Conservation (phyloP, 768 basidiomycete species). For the Tremella fuciformis region DNA sequence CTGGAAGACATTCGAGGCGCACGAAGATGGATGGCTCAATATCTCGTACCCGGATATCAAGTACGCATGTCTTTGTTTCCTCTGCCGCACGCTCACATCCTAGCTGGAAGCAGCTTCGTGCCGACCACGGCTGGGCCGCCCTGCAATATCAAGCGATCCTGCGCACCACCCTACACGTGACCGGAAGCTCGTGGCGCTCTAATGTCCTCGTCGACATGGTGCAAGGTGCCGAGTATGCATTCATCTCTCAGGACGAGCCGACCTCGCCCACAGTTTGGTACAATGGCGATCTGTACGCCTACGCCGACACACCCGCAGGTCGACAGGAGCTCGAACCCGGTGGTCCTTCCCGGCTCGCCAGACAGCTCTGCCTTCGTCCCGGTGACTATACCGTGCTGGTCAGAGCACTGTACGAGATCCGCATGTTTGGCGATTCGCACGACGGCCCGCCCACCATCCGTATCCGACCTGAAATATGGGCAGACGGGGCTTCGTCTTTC, state of each 20-base stretch:
- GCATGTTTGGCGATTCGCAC: slow-evolving; percentile 75
- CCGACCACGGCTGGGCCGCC: slow-evolving; percentile 80
- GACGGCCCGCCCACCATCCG: slow-evolving; percentile 59
- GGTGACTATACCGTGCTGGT: slow-evolving; percentile 68
- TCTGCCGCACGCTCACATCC: slow-evolving; percentile 7
- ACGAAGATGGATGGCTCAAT: slow-evolving; percentile 31
- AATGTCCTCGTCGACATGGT: slow-evolving; percentile 62
- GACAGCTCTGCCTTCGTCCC: slow-evolving; percentile 55
- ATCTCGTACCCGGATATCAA: slow-evolving; percentile 33
- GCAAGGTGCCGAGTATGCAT: slow-evolving; percentile 72
- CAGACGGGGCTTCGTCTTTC: slow-evolving; percentile 47
- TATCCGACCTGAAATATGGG: slow-evolving; percentile 58
- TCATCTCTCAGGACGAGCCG: slow-evolving; percentile 56
- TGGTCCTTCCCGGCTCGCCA: slow-evolving; percentile 54
- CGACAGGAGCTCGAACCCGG: neutral
- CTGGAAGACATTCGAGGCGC: slow-evolving; percentile 29
- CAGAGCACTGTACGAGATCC: slow-evolving; percentile 83
- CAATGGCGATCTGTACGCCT: slow-evolving; percentile 78
- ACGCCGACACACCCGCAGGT: slow-evolving; percentile 52
- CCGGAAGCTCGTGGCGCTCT: slow-evolving; percentile 49
- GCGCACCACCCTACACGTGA: slow-evolving; percentile 63
- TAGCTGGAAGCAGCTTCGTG: slow-evolving; percentile 71
- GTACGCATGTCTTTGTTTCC: slow-evolving; percentile 15
- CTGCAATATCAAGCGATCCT: slow-evolving; percentile 76
- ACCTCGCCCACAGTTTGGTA: slow-evolving; percentile 61